phyloP scores from a whole-genome alignment of 2,329 filamentous ascomycete genomes.

The Fusarium avenaceum region DNA sequence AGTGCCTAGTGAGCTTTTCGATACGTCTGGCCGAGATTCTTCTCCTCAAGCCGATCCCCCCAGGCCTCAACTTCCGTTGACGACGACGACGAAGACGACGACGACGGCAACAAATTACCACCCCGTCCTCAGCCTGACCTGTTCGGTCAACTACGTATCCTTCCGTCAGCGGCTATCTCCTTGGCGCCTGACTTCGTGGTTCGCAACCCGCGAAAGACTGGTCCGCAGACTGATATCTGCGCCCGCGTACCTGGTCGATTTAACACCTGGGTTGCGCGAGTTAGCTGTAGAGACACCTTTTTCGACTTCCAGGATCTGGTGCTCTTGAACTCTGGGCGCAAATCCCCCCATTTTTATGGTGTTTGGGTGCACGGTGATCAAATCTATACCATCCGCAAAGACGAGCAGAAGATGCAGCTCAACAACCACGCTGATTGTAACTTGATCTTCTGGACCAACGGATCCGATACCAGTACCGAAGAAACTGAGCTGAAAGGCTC shows the following conservation, averaged over 20 bases:
- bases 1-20: too few species aligned
- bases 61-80: background rate
- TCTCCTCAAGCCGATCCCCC: too few species aligned
- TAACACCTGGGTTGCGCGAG: background rate
- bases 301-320: fast-evolving
- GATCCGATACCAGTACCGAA: too few species aligned
- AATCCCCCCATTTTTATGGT: background rate
- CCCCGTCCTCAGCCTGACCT: background rate
- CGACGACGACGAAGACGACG: too few species aligned
- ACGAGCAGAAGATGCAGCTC: too few species aligned
- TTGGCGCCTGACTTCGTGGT: fast-evolving
- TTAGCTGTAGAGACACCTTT: fast-evolving
- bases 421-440: background rate
- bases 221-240: background rate
- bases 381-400: background rate
- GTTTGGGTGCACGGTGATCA: background rate
- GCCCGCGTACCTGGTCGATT: fast-evolving
- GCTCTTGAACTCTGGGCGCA: background rate
- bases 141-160: background rate
- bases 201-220: fast-evolving
- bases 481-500: too few species aligned
- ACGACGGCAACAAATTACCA: too few species aligned
- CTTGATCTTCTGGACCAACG: background rate
- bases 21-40: too few species aligned
- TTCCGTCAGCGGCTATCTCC: fast-evolving